Base-by-base conservation (phyloP, 768 basidiomycete species). In the Hypholoma sublateritium region DNA sequence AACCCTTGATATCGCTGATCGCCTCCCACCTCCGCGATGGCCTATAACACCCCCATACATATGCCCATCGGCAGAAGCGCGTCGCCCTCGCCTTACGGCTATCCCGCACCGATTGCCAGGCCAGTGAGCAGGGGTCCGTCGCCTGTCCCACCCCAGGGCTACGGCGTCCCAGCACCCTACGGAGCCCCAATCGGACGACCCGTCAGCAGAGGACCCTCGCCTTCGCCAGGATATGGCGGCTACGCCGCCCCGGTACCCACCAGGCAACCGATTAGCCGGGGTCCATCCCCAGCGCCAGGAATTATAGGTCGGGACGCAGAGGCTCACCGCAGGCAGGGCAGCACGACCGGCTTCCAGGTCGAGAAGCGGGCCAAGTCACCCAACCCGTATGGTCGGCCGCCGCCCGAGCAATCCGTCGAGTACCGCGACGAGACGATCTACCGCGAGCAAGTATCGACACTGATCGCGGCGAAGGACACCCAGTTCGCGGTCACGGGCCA, bases 401-500 rank as follows among this genome's bases (percentile, higher is more conserved):
- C 68, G 4, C 62, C 68, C 48, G 67, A 70, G 2, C 66, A 70
- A 50, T 64, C 62, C 1, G 32, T 21, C 14, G 71, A 67, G 45
- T 79, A 81, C 60, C 69, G 83, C 47, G 77, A 80, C 35, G 85
- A 87, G 58, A 70, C 75, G 17, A 69, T 81, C 9, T 82, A 82
- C 59, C 80, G 82, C 52, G 73, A 83, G 17, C 80, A 78, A 58
- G 78, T 91, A 4, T 72, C 81, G 0, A 74, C 75, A 37, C 68
- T 92, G 52, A 72, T 91, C 49, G 72, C 70, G 11, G 80, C 83
- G 13, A 91, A 86, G 67, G 74, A 81, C 32, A 78, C 77, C 3
- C 83, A 87, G 42, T 89, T 87, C 68, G 79, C 84, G 1, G 79
- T 85, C 12, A 82, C 81, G 11, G 90, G 91, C 0, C 77, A 85